A percentile compares a stretch with the other conserved stretches of the same genome.
Evolutionary conservation across 2,329 filamentous ascomycete genomes (phyloP).

Genomic region (Penicillium griseofulvum): DNA sequence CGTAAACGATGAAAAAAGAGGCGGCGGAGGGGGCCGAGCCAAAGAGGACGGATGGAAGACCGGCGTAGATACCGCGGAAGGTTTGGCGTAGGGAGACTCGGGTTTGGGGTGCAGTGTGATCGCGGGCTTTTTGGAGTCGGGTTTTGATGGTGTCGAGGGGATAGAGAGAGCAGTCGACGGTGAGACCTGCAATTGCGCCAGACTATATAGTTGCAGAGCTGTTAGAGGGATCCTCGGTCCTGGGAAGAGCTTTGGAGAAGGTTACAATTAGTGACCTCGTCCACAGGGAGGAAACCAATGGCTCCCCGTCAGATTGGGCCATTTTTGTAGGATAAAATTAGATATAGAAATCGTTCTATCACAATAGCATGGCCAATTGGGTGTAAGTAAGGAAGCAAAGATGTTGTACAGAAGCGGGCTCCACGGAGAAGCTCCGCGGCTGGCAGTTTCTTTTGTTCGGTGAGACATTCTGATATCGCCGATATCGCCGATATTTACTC

Average conservation of each 20-base stretch:
- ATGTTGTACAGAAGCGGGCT: background rate
- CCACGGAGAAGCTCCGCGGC: slow-evolving; percentile 17
- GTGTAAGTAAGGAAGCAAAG: background rate
- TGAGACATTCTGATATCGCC: slow-evolving; percentile 26
- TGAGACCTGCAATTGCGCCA: slow-evolving; percentile 88
- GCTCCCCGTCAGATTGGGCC: slow-evolving; percentile 30
- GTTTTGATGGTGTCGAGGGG: slow-evolving; percentile 99
- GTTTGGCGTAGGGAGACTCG: slow-evolving; percentile 79
- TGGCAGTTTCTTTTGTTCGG: slow-evolving; percentile 23
- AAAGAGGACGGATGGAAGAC: slow-evolving; percentile 82
- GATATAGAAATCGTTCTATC: slow-evolving; percentile 5
- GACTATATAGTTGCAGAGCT: slow-evolving; percentile 52
- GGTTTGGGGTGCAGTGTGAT: slow-evolving; percentile 56
- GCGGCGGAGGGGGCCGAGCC: slow-evolving; percentile 92
- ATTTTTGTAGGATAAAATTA: slow-evolving; percentile 17
- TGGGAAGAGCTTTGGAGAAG: background rate
- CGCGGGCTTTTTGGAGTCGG: slow-evolving; percentile 67
- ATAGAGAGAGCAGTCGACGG: slow-evolving; percentile 94
- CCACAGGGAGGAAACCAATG: slow-evolving; percentile 43
- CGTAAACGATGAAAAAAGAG: slow-evolving; percentile 96
- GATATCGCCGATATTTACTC: slow-evolving; percentile 8
- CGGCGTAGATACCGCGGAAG: slow-evolving; percentile 88
- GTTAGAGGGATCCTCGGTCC: slow-evolving; percentile 4
- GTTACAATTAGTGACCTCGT: slow-evolving; percentile 43
- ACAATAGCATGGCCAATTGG: slow-evolving; percentile 11